Base-by-base conservation (phyloP, 805 yeast species). In the Ogataea haglerorum region DNA sequence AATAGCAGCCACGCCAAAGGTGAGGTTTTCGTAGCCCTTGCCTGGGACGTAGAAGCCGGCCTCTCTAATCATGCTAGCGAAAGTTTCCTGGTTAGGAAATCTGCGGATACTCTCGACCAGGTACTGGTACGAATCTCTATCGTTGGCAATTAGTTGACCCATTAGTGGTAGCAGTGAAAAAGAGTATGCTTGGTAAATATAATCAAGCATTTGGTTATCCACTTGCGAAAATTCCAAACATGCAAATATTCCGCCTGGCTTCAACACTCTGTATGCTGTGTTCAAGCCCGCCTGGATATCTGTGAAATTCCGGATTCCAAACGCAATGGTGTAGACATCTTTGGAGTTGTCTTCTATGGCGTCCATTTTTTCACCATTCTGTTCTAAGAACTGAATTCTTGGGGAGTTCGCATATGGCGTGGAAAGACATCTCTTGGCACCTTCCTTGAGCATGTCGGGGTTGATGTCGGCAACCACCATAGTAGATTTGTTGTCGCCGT, bases 171-270 rank as follows among this genome's bases (percentile, higher is more conserved):
- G 73, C 35, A 85, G 67, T 42, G 86, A 84, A 62, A 85, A 85
- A 12, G 96, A 86, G 75, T 95, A 93, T 29, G 87, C 82, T 59
- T 85, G 88, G 71, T 93, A 93, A 19, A 80, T 65, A 46, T 78
- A 70, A 60, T 87, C 91, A 38, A 93, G 68, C 8, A 80, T 57
- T 21, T 84, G 81, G 62, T 88, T 86, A 36, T 84, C 82, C 42
- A 93, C 96, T 60, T 90, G 93, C 40, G 95, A 84, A 58, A 93
- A 93, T 63, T 93, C 99, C 44, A 93, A 72, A 65, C 98, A 90
- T 27, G 96, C 96, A 62, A 93, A 93, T 34, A 93, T 85, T 56
- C 99, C 99, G 56, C 99, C 99, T 10, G 98, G 98, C 64, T 84
- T 87, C 60, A 93, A 76, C 22, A 91, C 95, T 54, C 99, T 77